Evolutionary conservation across 2,329 filamentous ascomycete species (phyloP).

Genomic region (Pyrenochaeta sp.): DNA sequence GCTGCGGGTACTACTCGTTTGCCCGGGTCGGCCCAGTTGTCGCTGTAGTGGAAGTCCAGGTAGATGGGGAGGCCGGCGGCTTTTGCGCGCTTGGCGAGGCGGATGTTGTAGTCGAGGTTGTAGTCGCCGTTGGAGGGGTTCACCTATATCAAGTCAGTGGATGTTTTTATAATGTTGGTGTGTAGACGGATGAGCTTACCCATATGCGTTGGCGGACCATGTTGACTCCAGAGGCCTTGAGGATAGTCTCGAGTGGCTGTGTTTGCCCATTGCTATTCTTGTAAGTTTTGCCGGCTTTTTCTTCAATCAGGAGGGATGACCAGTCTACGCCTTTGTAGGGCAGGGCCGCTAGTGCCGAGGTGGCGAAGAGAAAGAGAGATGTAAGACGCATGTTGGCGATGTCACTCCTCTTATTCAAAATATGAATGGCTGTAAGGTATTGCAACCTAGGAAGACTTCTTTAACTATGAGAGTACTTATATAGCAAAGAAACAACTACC

Average conservation of each 20-base stretch:
- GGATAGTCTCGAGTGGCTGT: constrained; percentile 69
- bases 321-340: constrained; percentile 74
- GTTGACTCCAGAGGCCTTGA: constrained; percentile 70
- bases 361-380: constrained; percentile 30
- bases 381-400: constrained; percentile 38
- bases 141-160: constrained; percentile 49
- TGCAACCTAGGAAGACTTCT: neutral
- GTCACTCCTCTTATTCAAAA: neutral
- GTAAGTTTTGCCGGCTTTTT: constrained; percentile 68
- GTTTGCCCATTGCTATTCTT: constrained; percentile 63
- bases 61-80: constrained; percentile 68
- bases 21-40: constrained; percentile 75
- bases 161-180: neutral
- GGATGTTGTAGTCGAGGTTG: constrained; percentile 74
- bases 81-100: constrained; percentile 71
- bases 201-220: constrained; percentile 75
- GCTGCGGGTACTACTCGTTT: constrained; percentile 70
- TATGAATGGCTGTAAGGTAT: neutral
- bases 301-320: constrained; percentile 72
- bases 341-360: constrained; percentile 56
- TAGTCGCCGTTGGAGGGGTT: constrained; percentile 69
- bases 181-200: constrained; percentile 62
- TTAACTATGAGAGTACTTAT: neutral
- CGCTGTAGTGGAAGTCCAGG: constrained; percentile 72
- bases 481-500: neutral